phyloP scores from a whole-genome alignment of 2,329 filamentous ascomycete genomes.

The Beauveria bassiana region DNA sequence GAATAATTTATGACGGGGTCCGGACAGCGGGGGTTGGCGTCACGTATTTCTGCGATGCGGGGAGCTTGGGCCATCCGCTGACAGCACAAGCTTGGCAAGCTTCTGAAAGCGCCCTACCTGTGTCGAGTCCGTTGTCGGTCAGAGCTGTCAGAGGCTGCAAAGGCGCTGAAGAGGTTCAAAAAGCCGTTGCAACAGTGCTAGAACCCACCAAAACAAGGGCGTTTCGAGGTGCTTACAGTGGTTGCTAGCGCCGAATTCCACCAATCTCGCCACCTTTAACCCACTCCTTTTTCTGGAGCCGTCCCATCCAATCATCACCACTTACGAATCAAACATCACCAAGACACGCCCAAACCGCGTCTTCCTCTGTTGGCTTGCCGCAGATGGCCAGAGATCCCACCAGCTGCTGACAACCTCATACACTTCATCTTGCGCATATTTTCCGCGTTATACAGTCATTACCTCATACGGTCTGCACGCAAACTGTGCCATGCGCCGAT shows the following conservation, averaged over 20 bases:
- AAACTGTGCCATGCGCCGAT: not conserved
- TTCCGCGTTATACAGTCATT: not conserved
- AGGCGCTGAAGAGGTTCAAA: not conserved
- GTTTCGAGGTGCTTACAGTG: not conserved
- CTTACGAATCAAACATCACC: not conserved
- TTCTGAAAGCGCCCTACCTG: not conserved
- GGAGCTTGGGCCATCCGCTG: slow-evolving; percentile 19
- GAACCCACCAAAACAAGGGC: not conserved
- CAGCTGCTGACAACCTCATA: not conserved
- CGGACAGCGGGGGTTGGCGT: slow-evolving; percentile 7
- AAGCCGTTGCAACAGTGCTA: not conserved
- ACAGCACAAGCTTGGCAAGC: not conserved
- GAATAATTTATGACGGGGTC: not conserved
- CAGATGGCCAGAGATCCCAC: not conserved
- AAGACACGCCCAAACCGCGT: not conserved
- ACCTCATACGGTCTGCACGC: no score
- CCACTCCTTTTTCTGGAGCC: not conserved
- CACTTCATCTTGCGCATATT: not conserved
- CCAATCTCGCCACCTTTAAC: not conserved
- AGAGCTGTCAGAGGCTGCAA: not conserved
- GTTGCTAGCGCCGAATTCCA: not conserved
- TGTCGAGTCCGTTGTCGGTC: not conserved
- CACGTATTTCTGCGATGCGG: slow-evolving; percentile 10
- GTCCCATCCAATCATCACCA: not conserved
- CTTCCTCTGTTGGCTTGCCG: not conserved